Base-by-base conservation (phyloP, 345 rosid species). In the Eucalyptus dawsonii region DNA sequence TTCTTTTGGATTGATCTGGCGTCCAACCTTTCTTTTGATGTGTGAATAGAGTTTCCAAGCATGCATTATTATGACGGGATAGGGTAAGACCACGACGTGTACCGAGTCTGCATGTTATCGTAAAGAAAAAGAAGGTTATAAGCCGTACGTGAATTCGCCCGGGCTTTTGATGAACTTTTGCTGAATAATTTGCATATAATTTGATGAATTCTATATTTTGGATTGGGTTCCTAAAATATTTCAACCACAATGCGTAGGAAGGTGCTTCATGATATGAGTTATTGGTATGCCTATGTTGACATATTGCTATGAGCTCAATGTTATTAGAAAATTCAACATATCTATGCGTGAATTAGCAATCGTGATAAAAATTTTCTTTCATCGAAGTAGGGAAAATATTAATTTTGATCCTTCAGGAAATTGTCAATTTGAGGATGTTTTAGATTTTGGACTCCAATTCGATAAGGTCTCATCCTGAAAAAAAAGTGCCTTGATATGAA, bases 31-130 rank as follows among this genome's bases (percentile, higher is more conserved):
- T 51, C 54, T 14, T 54, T 54, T 21, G 14, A 40, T 17, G 22
- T 12, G 47, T 88, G 11, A 60, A 60, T 44, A 42, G n/a, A 45
- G 37, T 50, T 62, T 69, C 16, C 24, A 47, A 47, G 45, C 7
- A 29, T 14, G 16, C 87, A 49, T 45, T 27, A 60, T 54, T n/a
- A 72, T 90, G 86, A 89, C 92, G 93, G 96, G 96, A 81, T 94
- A 95, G 37, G 99, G 99, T 37, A 96, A 96, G 90, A 96, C 99
- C 12, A 96, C 98, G 25, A 94, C 99, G 11, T 95, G 96, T 93
- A 95, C 96, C 47, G 96, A 96, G 89, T 96, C 96, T 90, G 99
- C 96, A 42, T 94, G 93, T 92, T 93, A 95, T 93, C 97, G 96
- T 90, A 97, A 95, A 92, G 50, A 49, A 49, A 95, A 94, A 91